Base-by-base conservation (phyloP, 2,329 filamentous ascomycete species). In the Fusarium chaquense region DNA sequence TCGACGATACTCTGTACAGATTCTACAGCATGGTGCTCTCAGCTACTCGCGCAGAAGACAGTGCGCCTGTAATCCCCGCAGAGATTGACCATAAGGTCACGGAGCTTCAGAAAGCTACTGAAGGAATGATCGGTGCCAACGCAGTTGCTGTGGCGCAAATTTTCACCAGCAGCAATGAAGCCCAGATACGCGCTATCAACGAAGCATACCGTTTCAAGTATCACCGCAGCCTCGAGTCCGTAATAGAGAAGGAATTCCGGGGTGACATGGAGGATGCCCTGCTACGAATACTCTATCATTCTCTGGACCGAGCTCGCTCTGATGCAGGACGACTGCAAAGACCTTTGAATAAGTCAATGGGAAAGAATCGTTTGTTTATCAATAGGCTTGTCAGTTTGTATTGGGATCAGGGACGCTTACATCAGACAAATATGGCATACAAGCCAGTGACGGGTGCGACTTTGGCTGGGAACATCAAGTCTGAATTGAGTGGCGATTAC, bases 381-480 rank as follows among this genome's bases (percentile, higher is more conserved):
- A 76, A 80, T 45, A 73, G 77, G 7, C 47, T 78, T 5, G 69
- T 77, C 3, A 74, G 68, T 35, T 58, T 80, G 2, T 79, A 79
- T 54, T 78, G 77, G 78, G 74, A 79, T n/a, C 71, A 68, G 5
- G 55, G 46, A 6, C 67, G 78, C 0, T 45, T 79, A 8, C 62
- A 74, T 4, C 71, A 70, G 10, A 73, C 76, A 0, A 78, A 90
- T 83, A 91, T 86, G 81, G 81, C 88, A 75, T 81, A 89, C 77
- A 85, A 87, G 73, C 85, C 82, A 62, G 83, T 88, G 24, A 87
- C 88, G 62, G 86, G 87, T 9, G 84, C 89, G 65, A 74, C 81
- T 8, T 90, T 79, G 10, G 53, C 55, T 3, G 69, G 47, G 11
- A 62, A 76, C n/a, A 71, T 79, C 16, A 78, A 74, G 65, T 67